phyloP scores from a whole-genome alignment of 164 flowering plant species.

The Vitis vinifera region DNA sequence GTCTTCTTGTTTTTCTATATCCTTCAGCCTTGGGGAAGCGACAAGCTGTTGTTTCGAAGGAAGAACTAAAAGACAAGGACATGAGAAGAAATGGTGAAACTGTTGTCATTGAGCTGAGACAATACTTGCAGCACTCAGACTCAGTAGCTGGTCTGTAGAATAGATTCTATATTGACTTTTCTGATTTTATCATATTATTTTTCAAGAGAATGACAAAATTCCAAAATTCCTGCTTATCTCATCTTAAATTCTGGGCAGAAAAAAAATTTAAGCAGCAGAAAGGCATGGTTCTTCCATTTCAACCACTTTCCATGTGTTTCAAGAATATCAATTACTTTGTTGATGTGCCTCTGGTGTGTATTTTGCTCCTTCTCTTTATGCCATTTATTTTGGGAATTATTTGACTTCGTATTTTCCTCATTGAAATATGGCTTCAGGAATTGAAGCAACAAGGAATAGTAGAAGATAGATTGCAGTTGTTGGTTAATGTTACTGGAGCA shows the following conservation, averaged over 20 bases:
- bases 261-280: conserved; percentile 52
- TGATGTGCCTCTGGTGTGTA: conserved; percentile 80
- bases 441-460: conserved; percentile 83
- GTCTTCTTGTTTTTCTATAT: conserved; percentile 8
- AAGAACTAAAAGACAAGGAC: conserved; percentile 61
- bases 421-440: conserved; percentile 52
- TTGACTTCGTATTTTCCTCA: conserved; percentile 9
- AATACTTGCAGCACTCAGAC: conserved; percentile 65
- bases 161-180: background rate
- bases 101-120: conserved; percentile 59
- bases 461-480: conserved; percentile 78
- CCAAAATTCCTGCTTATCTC: background rate
- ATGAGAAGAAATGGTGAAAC: conserved; percentile 52
- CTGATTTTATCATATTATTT: background rate
- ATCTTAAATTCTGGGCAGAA: conserved; percentile 33
- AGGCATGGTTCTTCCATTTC: conserved; percentile 99
- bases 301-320: conserved; percentile 92
- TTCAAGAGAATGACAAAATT: background rate
- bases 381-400: background rate
- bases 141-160: conserved; percentile 50
- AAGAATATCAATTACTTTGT: conserved; percentile 88
- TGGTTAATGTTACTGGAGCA: conserved; percentile 89
- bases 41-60: conserved; percentile 84
- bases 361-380: background rate
- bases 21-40: conserved; percentile 72